These are phyloP conservation scores for Oxytropis ochrocephala DNA, from an alignment of 306 rosid genomes.

Conservation along the genomic window DNA sequence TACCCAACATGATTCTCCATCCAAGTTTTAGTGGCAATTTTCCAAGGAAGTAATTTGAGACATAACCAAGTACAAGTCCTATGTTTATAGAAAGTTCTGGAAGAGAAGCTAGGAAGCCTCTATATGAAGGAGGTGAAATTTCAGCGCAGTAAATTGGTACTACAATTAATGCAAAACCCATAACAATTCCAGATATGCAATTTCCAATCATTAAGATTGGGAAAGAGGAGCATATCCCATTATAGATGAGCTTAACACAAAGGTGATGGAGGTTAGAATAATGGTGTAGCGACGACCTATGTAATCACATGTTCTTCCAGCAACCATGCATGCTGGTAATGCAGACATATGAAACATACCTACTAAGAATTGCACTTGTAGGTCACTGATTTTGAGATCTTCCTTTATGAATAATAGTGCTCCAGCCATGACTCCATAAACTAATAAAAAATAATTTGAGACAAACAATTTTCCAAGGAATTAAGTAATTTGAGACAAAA, in stretches of 20 bases:
- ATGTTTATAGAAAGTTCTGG: constrained; percentile 50
- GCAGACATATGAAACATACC: constrained; percentile 57
- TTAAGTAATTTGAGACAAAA: no score
- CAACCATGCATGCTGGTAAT: constrained; percentile 40
- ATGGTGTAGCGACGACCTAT: constrained; percentile 73
- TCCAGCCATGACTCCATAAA: constrained; percentile 74
- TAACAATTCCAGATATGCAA: constrained; percentile 59
- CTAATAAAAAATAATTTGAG: constrained; percentile 21
- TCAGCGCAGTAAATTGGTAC: constrained; percentile 72
- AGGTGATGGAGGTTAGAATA: constrained; percentile 35
- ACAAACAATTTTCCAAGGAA: no score
- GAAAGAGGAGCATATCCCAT: constrained; percentile 62
- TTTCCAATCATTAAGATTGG: constrained; percentile 45
- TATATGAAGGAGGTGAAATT: constrained; percentile 46
- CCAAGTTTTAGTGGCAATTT: constrained; percentile 43
- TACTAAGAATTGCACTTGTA: constrained; percentile 47
- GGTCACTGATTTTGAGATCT: constrained; percentile 51
- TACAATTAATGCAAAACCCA: constrained; percentile 56
- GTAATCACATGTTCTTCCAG: constrained; percentile 58
- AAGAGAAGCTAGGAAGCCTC: constrained; percentile 56
- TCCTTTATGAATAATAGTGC: constrained; percentile 74
- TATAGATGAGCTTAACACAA: constrained; percentile 51
- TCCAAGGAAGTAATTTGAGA: constrained; percentile 48
- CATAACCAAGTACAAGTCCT: constrained; percentile 59
- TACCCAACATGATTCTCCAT: constrained; percentile 69